Conservation (phyloP, 345 rosid genomes). For the Geranium rotundifolium region DNA sequence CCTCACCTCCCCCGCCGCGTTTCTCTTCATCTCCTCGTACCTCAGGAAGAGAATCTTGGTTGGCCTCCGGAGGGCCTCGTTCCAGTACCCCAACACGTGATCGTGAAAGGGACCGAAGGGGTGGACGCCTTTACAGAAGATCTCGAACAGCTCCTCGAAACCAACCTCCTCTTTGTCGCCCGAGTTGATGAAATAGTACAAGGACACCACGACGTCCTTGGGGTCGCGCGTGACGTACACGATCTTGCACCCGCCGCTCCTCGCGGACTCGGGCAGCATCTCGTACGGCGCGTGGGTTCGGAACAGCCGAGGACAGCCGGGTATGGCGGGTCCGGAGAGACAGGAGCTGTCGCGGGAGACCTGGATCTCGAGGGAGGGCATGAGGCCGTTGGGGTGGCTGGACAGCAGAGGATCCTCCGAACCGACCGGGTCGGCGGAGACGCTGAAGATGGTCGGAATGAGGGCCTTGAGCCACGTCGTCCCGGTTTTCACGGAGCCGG, state of each 20-base stretch:
- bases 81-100: constrained; percentile 26
- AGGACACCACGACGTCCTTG: constrained; percentile 21
- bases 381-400: constrained; percentile 11
- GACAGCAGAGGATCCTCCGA: constrained; percentile 6
- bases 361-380: constrained; percentile 14
- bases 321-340: background rate
- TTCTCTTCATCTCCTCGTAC: constrained; percentile 28
- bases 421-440: background rate
- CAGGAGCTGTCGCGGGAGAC: constrained; percentile 1
- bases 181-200: constrained; percentile 23
- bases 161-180: too few relatives aligned
- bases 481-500: constrained; percentile 29
- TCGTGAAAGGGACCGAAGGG: constrained; percentile 22
- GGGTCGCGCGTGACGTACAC: constrained; percentile 25
- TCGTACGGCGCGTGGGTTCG: constrained; percentile 24
- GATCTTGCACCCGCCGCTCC: constrained; percentile 17
- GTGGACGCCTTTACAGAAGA: constrained; percentile 20
- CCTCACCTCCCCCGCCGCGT: constrained; percentile 13
- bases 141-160: constrained; percentile 18
- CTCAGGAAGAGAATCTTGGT: constrained; percentile 21
- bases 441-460: constrained; percentile 12
- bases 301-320: constrained; percentile 14
- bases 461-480: constrained; percentile 34
- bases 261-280: constrained; percentile 18
- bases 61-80: constrained; percentile 12